A percentile compares a stretch with the other conserved stretches of the same genome.
Evolutionary conservation across 441 rosid species (phyloP).

Genomic region (Flueggea neowawraea): DNA sequence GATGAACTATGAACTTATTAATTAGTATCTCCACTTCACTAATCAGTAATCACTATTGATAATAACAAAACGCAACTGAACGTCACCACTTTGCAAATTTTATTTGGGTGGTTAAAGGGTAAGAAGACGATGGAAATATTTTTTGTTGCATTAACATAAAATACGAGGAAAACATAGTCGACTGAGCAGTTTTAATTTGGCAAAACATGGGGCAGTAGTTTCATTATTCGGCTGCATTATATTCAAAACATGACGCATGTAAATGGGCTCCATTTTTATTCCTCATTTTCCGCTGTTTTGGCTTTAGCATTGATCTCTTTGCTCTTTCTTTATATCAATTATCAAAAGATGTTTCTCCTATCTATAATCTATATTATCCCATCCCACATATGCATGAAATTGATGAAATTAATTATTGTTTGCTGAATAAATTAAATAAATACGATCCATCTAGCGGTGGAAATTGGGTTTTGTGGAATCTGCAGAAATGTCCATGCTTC

Average conservation of each 20-base stretch:
- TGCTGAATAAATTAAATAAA: background rate
- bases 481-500: slow-evolving; percentile 13
- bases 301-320: background rate
- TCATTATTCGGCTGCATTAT: background rate
- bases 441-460: slow-evolving; percentile 5
- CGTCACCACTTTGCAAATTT: too few relatives aligned
- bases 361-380: slow-evolving; percentile 14
- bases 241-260: background rate
- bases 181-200: too few relatives aligned
- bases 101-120: too few relatives aligned
- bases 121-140: too few relatives aligned
- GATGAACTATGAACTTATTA: too few relatives aligned
- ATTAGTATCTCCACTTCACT: too few relatives aligned
- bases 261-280: slow-evolving; percentile 4
- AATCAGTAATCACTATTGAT: too few relatives aligned
- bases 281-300: background rate
- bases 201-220: background rate
- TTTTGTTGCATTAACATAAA: too few relatives aligned
- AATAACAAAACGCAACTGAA: too few relatives aligned
- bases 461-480: slow-evolving; percentile 14
- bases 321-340: background rate
- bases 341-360: background rate
- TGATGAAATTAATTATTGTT: background rate
- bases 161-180: too few relatives aligned
- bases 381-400: slow-evolving; percentile 3